A percentile compares a stretch with the other conserved stretches of the same genome.
These are phyloP conservation scores for Cucumis cinereus DNA, from an alignment of 306 rosid species.

Conservation along the genomic window DNA sequence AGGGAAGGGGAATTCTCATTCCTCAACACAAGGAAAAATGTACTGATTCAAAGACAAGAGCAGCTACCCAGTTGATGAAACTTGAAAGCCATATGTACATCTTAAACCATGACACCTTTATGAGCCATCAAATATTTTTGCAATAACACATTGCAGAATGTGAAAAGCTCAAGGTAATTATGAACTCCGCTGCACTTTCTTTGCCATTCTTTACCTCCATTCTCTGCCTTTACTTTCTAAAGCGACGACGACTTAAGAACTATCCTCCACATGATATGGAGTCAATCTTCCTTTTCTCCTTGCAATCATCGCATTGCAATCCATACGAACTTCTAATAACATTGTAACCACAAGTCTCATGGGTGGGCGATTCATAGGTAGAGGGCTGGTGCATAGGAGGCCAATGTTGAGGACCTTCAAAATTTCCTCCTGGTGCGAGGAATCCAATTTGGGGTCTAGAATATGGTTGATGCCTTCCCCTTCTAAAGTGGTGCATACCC, in stretches of 20 bases:
- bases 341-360: slow-evolving; percentile 57
- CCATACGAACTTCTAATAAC: slow-evolving; percentile 39
- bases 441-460: slow-evolving; percentile 51
- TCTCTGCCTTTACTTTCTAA: not conserved
- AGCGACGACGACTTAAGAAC: not conserved
- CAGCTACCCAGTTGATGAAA: not conserved
- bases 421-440: slow-evolving; percentile 55
- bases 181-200: not conserved
- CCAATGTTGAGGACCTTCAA: slow-evolving; percentile 80
- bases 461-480: slow-evolving; percentile 67
- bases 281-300: slow-evolving; percentile 37
- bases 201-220: not conserved
- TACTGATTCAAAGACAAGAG: not conserved
- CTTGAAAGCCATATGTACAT: too few species aligned
- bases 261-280: slow-evolving; percentile 51
- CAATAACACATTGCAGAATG: not conserved
- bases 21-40: not conserved
- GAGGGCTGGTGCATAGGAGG: slow-evolving; percentile 86
- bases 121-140: not conserved
- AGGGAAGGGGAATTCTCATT: not conserved
- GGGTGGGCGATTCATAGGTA: slow-evolving; percentile 53
- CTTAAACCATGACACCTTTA: not conserved
- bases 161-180: not conserved
- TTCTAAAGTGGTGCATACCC: slow-evolving; percentile 70
- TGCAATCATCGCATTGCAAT: slow-evolving; percentile 14